Percentiles rank a stretch among this genome's conserved stretches.
Evolutionary conservation across 495 filamentous ascomycete species (phyloP).

Genomic region (Astrocystis sublimbata): DNA sequence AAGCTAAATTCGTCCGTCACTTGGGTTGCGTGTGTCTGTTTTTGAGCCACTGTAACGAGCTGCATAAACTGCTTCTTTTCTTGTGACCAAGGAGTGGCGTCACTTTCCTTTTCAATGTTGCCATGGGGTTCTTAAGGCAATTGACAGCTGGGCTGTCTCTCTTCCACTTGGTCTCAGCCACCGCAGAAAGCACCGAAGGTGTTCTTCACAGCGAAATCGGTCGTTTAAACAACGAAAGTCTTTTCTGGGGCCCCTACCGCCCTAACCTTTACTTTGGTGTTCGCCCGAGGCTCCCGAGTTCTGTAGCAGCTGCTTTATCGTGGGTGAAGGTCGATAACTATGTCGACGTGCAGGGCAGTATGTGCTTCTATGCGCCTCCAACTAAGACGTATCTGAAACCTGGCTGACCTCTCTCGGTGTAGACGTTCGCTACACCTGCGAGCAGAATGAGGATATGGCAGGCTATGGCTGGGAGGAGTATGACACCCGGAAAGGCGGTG

Average conservation of each 20-base stretch:
- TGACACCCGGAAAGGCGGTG: constrained; percentile 81
- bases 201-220: constrained; percentile 54
- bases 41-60: no score
- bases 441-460: constrained; percentile 90
- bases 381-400: neutral
- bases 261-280: constrained; percentile 97
- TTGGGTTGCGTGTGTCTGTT: no score
- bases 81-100: neutral
- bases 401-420: constrained; percentile 22
- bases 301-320: constrained; percentile 79
- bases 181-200: constrained; percentile 31
- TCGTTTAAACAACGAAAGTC: constrained; percentile 72
- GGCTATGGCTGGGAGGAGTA: constrained; percentile 98
- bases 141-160: constrained; percentile 37
- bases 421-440: constrained; percentile 94
- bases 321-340: constrained; percentile 89
- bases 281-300: constrained; percentile 81
- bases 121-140: constrained; percentile 28
- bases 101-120: constrained; percentile 24
- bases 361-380: constrained; percentile 34
- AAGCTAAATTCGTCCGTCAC: no score
- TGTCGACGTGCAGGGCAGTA: constrained; percentile 75
- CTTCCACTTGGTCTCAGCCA: constrained; percentile 14
- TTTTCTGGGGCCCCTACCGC: constrained; percentile 95
- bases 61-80: neutral